Percentiles rank a stretch among this genome's conserved stretches.
Conservation (phyloP, 2,329 filamentous ascomycete species). For the Exophiala viscosa region DNA sequence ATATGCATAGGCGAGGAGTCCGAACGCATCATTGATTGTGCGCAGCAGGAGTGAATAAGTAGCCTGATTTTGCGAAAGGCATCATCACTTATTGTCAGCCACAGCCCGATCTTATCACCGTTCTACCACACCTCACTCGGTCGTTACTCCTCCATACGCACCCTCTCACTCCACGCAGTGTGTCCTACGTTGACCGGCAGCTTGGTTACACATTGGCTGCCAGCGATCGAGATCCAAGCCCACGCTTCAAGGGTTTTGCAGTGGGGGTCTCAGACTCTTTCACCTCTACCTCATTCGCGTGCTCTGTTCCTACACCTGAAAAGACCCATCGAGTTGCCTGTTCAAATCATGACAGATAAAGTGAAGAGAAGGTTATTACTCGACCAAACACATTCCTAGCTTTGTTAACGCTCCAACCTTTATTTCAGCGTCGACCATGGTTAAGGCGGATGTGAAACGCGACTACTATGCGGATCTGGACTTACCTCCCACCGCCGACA, state of each 20-base stretch:
- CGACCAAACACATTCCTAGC: conserved; percentile 10
- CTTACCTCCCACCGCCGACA: conserved; percentile 62
- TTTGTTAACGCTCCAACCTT: not conserved
- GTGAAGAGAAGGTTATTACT: conserved; percentile 20
- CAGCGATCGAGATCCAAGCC: not conserved
- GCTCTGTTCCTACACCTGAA: not conserved
- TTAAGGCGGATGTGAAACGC: conserved; percentile 62
- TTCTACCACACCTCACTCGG: not conserved
- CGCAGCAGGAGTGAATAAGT: no score
- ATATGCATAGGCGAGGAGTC: not conserved
- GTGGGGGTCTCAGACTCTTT: not conserved
- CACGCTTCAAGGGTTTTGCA: not conserved
- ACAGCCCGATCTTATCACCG: not conserved
- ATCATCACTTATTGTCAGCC: no score
- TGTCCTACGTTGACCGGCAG: conserved; percentile 2
- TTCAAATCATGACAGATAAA: conserved; percentile 21
- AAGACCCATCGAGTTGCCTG: not conserved
- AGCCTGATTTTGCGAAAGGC: no score
- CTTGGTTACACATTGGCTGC: not conserved
- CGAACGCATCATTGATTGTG: not conserved
- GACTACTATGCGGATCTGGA: conserved; percentile 87
- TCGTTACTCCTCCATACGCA: not conserved
- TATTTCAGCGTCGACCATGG: conserved; percentile 49
- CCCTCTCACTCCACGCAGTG: not conserved
- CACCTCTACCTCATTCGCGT: conserved; percentile 6